Conservation (phyloP, 345 rosid species). For the Citrus trifoliata region DNA sequence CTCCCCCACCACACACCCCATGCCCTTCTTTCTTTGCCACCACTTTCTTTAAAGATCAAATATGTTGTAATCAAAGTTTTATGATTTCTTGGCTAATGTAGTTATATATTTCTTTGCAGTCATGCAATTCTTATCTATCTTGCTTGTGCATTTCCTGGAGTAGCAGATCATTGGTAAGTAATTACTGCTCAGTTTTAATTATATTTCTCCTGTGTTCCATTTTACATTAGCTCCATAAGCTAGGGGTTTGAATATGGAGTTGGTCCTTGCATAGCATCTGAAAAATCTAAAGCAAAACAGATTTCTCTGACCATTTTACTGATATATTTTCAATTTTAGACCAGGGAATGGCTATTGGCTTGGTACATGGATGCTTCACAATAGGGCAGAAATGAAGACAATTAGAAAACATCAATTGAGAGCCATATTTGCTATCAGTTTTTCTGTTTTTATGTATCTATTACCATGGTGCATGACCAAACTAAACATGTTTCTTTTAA, state of each 20-base stretch:
- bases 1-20: too few species aligned
- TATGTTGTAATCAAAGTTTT: not conserved
- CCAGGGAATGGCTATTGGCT: not conserved
- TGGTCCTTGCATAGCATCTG: not conserved
- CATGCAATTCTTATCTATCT: conserved; percentile 85
- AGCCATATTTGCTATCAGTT: not conserved
- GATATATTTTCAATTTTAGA: not conserved
- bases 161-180: conserved; percentile 78
- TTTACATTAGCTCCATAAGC: not conserved
- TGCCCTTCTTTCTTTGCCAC: too few species aligned
- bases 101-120: conserved; percentile 39
- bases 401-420: not conserved
- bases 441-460: not conserved
- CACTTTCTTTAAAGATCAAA: not conserved
- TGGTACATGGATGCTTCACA: not conserved
- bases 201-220: not conserved
- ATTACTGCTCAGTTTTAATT: not conserved
- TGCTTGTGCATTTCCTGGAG: conserved; percentile 74
- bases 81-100: not conserved
- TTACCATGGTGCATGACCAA: not conserved
- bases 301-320: not conserved
- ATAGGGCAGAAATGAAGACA: not conserved
- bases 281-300: not conserved
- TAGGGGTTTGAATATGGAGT: not conserved
- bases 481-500: not conserved